These are phyloP conservation scores for Eragrostis nindensis DNA, from an alignment of 176 grass and related monocot genomes.

Conservation along the genomic window DNA sequence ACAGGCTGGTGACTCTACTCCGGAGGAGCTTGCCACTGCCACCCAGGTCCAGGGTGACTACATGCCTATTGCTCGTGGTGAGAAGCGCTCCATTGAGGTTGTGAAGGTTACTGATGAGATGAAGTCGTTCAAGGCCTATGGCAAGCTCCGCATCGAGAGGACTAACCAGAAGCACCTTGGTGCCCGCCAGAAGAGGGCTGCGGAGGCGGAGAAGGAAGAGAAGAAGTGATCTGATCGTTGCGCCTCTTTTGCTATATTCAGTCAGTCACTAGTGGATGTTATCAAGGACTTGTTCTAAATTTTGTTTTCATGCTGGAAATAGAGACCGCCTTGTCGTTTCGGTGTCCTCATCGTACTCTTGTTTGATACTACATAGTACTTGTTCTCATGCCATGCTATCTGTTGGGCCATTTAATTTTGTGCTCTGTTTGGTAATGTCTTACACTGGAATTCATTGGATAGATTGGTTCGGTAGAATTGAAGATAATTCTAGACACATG, in stretches of 20 bases:
- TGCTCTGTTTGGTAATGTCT: no score
- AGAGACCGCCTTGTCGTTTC: constrained; percentile 37
- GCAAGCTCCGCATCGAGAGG: constrained; percentile 82
- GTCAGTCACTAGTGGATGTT: constrained; percentile 31
- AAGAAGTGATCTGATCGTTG: constrained; percentile 71
- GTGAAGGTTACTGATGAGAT: constrained; percentile 84
- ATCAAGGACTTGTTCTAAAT: constrained; percentile 36
- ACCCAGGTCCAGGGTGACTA: constrained; percentile 87
- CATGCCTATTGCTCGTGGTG: constrained; percentile 76
- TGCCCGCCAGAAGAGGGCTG: constrained; percentile 79
- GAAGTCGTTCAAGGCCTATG: constrained; percentile 73
- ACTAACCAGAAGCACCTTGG: constrained; percentile 88
- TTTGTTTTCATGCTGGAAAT: constrained; percentile 45
- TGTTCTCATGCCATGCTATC: constrained; percentile 9
- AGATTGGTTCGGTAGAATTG: no score
- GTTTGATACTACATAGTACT: constrained; percentile 35
- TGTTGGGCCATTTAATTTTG: not conserved
- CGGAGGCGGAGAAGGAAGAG: constrained; percentile 89
- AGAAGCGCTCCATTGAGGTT: constrained; percentile 76
- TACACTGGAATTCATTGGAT: no score
- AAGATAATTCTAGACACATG: no score
- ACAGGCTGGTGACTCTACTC: constrained; percentile 91
- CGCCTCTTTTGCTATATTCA: constrained; percentile 18
- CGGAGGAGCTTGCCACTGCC: constrained; percentile 77
- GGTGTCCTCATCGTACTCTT: not conserved